These are phyloP conservation scores for Talaromyces borbonicus DNA, from an alignment of 495 filamentous ascomycete species.

Conservation along the genomic window DNA sequence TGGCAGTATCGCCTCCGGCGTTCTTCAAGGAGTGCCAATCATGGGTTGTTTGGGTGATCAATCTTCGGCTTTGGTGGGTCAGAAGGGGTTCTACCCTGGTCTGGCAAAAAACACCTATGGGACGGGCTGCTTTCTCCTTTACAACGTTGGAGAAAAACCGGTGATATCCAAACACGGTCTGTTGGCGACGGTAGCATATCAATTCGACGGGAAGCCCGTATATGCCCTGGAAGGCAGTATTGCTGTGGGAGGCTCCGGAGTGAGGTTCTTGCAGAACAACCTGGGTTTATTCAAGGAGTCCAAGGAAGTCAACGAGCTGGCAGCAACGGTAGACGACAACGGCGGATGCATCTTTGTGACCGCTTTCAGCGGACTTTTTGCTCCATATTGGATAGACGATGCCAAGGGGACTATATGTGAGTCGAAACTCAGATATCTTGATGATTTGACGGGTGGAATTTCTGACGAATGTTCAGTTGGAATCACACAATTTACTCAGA, in stretches of 20 bases:
- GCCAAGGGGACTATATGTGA: slow-evolving; percentile 83
- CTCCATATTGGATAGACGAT: slow-evolving; percentile 96
- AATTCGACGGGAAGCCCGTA: slow-evolving; percentile 66
- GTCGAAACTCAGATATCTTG: slow-evolving; percentile 13
- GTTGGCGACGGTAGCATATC: slow-evolving; percentile 69
- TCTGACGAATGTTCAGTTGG: slow-evolving; percentile 44
- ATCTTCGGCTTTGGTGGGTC: slow-evolving; percentile 85
- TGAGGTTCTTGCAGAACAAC: slow-evolving; percentile 87
- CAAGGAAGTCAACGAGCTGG: slow-evolving; percentile 69
- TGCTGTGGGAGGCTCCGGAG: slow-evolving; percentile 82
- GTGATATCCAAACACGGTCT: slow-evolving; percentile 89
- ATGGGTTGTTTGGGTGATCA: slow-evolving; percentile 89
- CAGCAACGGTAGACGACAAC: slow-evolving; percentile 70
- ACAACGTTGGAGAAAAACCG: slow-evolving; percentile 83
- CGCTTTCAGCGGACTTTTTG: slow-evolving; percentile 90
- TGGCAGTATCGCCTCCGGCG: slow-evolving; percentile 53
- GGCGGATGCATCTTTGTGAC: slow-evolving; percentile 93
- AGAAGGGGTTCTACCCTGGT: slow-evolving; percentile 80
- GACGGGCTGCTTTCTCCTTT: slow-evolving; percentile 89
- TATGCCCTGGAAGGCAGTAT: slow-evolving; percentile 93
- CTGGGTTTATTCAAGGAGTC: slow-evolving; percentile 67
- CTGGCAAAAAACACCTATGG: slow-evolving; percentile 96
- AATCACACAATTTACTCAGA: slow-evolving; percentile 84
- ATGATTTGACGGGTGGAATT: neutral
- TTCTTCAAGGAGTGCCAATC: slow-evolving; percentile 61